Percentiles rank a stretch among this genome's conserved stretches.
phyloP scores from a whole-genome alignment of 2,329 filamentous ascomycete genomes.

The Fusarium oligoseptatum region DNA sequence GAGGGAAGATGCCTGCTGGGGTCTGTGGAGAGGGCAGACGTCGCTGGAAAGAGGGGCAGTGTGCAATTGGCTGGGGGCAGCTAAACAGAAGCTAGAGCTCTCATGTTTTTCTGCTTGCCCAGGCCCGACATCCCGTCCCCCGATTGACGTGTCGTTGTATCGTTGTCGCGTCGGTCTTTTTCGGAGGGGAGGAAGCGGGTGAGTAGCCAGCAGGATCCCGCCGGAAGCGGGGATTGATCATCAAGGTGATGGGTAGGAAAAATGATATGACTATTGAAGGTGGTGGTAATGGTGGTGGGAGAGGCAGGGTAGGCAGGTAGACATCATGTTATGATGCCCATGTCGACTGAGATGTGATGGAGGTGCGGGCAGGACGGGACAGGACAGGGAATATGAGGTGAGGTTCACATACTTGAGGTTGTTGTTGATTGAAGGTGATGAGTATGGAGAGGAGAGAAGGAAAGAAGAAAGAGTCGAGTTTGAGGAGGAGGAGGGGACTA shows the following conservation, averaged over 20 bases:
- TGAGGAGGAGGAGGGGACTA: constrained; percentile 35
- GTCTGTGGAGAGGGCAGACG: constrained; percentile 10
- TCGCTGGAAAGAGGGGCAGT: constrained; percentile 22
- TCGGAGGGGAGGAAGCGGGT: not conserved
- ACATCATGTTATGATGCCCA: constrained; percentile 23
- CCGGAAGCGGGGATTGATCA: constrained; percentile 8
- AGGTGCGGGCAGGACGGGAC: constrained; percentile 19
- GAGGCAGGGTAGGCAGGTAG: constrained; percentile 9
- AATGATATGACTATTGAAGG: constrained; percentile 11
- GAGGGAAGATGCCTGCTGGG: not conserved
- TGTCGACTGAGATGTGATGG: constrained; percentile 20
- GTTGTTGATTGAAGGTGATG: constrained; percentile 34
- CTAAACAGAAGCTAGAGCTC: not conserved
- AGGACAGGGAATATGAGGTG: not conserved
- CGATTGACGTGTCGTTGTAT: constrained; percentile 36
- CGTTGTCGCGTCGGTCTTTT: constrained; percentile 12
- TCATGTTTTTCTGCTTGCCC: not conserved
- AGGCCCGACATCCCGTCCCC: constrained; percentile 8
- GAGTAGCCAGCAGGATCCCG: constrained; percentile 1
- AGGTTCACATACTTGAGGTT: constrained; percentile 9
- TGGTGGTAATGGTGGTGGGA: not conserved
- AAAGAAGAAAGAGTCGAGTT: constrained; percentile 19
- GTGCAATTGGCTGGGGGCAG: constrained; percentile 9
- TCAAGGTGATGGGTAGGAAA: constrained; percentile 5
- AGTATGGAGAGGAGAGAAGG: constrained; percentile 35